Evolutionary conservation across 805 yeast species (phyloP).

Genomic region (Pichia eremophila): DNA sequence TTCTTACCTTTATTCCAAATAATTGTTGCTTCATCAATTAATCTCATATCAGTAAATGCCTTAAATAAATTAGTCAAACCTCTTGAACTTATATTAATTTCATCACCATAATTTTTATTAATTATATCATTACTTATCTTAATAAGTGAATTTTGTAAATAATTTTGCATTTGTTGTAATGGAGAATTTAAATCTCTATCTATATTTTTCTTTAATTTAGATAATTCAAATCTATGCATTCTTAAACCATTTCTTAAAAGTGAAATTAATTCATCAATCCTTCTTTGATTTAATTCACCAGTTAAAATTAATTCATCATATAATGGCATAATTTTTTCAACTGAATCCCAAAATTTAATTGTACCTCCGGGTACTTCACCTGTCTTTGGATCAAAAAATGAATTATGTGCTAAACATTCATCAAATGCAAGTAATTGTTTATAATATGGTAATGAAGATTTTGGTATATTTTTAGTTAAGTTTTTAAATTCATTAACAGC

Average conservation of each 20-base stretch:
- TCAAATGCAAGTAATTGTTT: constrained; percentile 44
- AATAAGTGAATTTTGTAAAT: constrained; percentile 34
- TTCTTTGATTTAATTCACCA: constrained; percentile 35
- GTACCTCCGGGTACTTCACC: constrained; percentile 29
- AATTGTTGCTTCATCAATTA: constrained; percentile 51
- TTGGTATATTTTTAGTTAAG: constrained; percentile 14
- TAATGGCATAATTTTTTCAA: constrained; percentile 39
- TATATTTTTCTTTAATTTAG: constrained; percentile 45
- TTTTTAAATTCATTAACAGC: constrained; percentile 6
- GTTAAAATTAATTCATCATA: constrained; percentile 38
- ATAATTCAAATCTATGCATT: constrained; percentile 42
- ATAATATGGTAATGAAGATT: constrained; percentile 37
- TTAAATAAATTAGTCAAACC: constrained; percentile 51
- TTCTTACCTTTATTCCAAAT: constrained; percentile 58
- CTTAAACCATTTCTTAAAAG: constrained; percentile 46
- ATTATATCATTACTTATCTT: constrained; percentile 35
- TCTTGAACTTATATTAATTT: constrained; percentile 33
- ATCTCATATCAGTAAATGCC: constrained; percentile 47
- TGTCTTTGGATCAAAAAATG: constrained; percentile 24
- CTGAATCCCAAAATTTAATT: constrained; percentile 40
- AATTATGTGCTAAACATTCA: constrained; percentile 32
- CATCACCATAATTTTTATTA: constrained; percentile 14
- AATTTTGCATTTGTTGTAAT: constrained; percentile 37
- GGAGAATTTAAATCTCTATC: constrained; percentile 46
- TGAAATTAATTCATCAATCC: constrained; percentile 39